These are phyloP conservation scores for Helicostylum pulchrum DNA, from an alignment of 192 early-diverging fungal species.

Conservation along the genomic window DNA sequence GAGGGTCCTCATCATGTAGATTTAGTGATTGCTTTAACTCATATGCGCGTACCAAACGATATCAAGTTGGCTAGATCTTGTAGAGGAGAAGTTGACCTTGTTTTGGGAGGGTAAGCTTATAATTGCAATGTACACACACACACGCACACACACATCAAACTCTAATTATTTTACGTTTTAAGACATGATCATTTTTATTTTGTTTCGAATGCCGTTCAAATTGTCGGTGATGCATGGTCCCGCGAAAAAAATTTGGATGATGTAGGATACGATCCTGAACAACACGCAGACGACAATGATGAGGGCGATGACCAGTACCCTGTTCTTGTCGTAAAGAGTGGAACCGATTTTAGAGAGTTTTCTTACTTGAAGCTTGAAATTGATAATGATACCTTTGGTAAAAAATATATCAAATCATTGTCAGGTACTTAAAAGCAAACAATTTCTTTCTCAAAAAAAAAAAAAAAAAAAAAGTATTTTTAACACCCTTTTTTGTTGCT, in stretches of 20 bases:
- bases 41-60: constrained; percentile 71
- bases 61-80: constrained; percentile 49
- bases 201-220: constrained; percentile 44
- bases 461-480: not conserved
- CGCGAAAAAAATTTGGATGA: constrained; percentile 35
- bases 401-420: constrained; percentile 27
- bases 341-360: constrained; percentile 66
- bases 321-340: constrained; percentile 60
- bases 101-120: constrained; percentile 55
- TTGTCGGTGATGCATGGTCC: constrained; percentile 41
- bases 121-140: not conserved
- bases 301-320: too few species aligned
- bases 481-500: not conserved
- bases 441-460: too few species aligned
- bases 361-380: constrained; percentile 46
- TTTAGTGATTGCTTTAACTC: constrained; percentile 67
- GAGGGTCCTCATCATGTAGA: constrained; percentile 49
- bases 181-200: constrained; percentile 72
- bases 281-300: constrained; percentile 19
- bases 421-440: constrained; percentile 25
- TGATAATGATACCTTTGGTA: constrained; percentile 23
- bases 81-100: constrained; percentile 55
- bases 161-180: not conserved
- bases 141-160: not conserved
- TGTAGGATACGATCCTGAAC: constrained; percentile 40